These are phyloP conservation scores for Carex cristatella DNA, from an alignment of 176 grass and related monocot genomes.

Conservation along the genomic window DNA sequence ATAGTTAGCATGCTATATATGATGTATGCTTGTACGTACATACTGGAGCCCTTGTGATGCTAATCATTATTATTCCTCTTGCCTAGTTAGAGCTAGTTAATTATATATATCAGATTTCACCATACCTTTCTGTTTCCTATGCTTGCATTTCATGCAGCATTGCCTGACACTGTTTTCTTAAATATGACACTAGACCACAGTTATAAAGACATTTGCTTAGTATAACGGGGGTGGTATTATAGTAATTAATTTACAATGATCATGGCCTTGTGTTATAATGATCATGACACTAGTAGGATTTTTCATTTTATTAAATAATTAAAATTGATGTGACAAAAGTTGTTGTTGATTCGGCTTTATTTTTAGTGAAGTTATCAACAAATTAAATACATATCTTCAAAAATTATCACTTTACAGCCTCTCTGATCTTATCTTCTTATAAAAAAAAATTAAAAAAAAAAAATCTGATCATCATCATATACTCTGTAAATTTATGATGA, in stretches of 20 bases:
- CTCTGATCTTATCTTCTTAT: background rate
- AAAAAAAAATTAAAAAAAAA: no score
- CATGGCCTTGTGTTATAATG: background rate
- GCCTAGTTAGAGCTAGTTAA: slow-evolving; percentile 16
- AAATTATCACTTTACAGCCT: background rate
- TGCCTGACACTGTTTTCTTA: slow-evolving; percentile 8
- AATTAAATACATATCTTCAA: background rate
- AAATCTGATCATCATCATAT: background rate
- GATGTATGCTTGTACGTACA: background rate
- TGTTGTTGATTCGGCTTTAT: background rate
- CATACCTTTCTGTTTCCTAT: slow-evolving; percentile 18
- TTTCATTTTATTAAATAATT: background rate
- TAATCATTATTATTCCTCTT: slow-evolving; percentile 29
- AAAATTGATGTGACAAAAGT: background rate
- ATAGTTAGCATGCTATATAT: background rate
- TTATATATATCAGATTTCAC: slow-evolving; percentile 17
- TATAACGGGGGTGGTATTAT: background rate
- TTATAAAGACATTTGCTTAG: background rate
- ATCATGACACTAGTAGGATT: background rate
- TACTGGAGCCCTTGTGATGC: background rate
- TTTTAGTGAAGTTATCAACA: background rate
- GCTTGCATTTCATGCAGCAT: background rate
- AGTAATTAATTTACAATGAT: slow-evolving; percentile 7
- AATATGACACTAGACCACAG: background rate
- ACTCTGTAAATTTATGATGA: background rate